Evolutionary conservation across 306 rosid species (phyloP), one percentile per base, ranked within the genome.

Genomic region (Cicer pinnatifidum): DNA sequence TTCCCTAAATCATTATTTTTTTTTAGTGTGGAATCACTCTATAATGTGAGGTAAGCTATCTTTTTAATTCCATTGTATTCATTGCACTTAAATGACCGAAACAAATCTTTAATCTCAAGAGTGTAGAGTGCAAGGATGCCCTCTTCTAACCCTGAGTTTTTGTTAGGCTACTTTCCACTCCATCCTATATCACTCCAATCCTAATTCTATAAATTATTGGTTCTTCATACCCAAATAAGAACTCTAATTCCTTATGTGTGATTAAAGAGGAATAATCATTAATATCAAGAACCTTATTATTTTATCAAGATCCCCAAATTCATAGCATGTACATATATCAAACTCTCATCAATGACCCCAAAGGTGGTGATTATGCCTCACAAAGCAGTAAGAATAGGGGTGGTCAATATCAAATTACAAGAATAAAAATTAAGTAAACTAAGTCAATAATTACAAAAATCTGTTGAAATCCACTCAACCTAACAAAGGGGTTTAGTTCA

Each of bases 11-110:
- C 4, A 17, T 40, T 39, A 6, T 17, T 65, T 11, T 65, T 65
- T 65, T 64, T 41, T 12, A 9, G 46, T 39, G 33, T 39, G 69
- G 69, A 33, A 63, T 8, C 69, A 48, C 33, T 39, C 4, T 60
- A 20, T 37, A 39, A 44, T 19, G 39, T 65, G 40, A 44, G 53
- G 6, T 43, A 65, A 19, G 17, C 54, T 19, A 37, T 38, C 38
- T 39, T 44, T 44, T 41, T 11, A 20, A 19, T 66, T 66, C 39
- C 39, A 1, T 43, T 53, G 40, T 66, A 64, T 17, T 41, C n/a
- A 64, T 17, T 43, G 17, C 52, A 41, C 8, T 37, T 17, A 64
- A 16, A 9, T 41, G 51, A 17, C 13, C 9, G 43, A 43, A 16
- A 16, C 38, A 64, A 64, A 64, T 41, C 13, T 61, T 61, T 38